These are phyloP conservation scores for Diospyros lotus DNA, from an alignment of 148 eudicot genomes.

Conservation along the genomic window DNA sequence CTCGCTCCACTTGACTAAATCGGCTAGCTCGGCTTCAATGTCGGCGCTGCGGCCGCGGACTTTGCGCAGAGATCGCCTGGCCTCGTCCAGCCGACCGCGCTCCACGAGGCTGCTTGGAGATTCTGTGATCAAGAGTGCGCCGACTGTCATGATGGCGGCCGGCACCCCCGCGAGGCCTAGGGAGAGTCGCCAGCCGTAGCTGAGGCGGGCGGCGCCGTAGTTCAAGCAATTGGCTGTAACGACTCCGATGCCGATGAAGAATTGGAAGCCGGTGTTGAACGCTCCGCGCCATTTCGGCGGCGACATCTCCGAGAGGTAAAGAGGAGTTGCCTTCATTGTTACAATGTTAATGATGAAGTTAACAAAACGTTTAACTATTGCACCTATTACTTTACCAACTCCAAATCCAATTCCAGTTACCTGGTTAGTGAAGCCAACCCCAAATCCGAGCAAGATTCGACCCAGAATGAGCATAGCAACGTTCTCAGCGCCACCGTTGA, in stretches of 20 bases:
- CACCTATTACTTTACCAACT: too few species aligned
- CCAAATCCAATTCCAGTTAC: conserved; percentile 10
- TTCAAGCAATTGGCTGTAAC: conserved; percentile 31
- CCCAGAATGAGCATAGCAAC: conserved; percentile 55
- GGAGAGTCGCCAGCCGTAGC: conserved; percentile 47
- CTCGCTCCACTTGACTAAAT: conserved; percentile 30
- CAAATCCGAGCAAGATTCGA: conserved; percentile 53
- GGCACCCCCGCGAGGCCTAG: conserved; percentile 39
- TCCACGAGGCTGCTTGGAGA: conserved; percentile 49
- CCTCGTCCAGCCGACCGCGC: conserved; percentile 34
- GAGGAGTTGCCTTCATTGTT: conserved; percentile 38
- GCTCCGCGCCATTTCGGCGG: conserved; percentile 50
- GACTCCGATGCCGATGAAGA: conserved; percentile 42
- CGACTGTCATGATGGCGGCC: conserved; percentile 32
- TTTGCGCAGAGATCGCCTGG: conserved; percentile 21
- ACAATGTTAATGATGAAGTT: background rate
- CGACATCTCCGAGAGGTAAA: conserved; percentile 40
- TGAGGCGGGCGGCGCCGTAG: conserved; percentile 16
- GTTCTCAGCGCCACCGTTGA: conserved; percentile 49
- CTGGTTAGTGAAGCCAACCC: conserved; percentile 65
- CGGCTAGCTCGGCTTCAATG: conserved; percentile 32
- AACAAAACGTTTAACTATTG: too few species aligned
- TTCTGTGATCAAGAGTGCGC: conserved; percentile 34
- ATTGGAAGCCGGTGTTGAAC: conserved; percentile 39
- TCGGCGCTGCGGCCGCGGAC: conserved; percentile 23